A percentile compares a stretch with the other conserved stretches of the same genome.
phyloP scores from a whole-genome alignment of 1,139 yeast genomes.

The Debaryomycetaceae sp. region DNA sequence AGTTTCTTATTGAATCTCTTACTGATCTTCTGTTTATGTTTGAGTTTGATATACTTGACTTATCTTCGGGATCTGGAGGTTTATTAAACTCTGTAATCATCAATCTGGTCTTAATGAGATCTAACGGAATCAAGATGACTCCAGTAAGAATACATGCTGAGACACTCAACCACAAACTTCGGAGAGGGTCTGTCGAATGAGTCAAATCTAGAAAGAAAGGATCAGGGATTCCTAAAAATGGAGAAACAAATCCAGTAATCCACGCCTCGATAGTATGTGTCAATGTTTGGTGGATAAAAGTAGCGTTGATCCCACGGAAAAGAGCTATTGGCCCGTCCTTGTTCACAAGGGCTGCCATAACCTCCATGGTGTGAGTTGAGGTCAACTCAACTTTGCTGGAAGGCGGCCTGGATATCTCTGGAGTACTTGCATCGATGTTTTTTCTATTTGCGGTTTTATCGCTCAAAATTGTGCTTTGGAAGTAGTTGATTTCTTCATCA shows the following conservation, averaged over 20 bases:
- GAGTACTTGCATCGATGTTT: background rate
- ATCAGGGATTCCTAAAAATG: slow-evolving; percentile 82
- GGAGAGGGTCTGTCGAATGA: slow-evolving; percentile 74
- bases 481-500: slow-evolving; percentile 58
- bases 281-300: slow-evolving; percentile 74
- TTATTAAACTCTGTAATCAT: slow-evolving; percentile 56
- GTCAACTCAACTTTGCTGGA: slow-evolving; percentile 49
- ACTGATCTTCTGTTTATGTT: slow-evolving; percentile 29
- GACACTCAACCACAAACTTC: slow-evolving; percentile 64
- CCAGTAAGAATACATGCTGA: slow-evolving; percentile 74
- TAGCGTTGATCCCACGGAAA: slow-evolving; percentile 83
- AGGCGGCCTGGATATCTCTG: slow-evolving; percentile 3
- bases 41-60: background rate
- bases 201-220: slow-evolving; percentile 82
- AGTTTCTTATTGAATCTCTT: slow-evolving; percentile 35
- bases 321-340: slow-evolving; percentile 83
- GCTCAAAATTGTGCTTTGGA: slow-evolving; percentile 28
- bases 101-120: slow-evolving; percentile 72
- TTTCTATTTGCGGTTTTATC: background rate
- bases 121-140: slow-evolving; percentile 75
- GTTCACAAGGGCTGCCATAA: slow-evolving; percentile 63
- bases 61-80: slow-evolving; percentile 7
- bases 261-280: slow-evolving; percentile 83
- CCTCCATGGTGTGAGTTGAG: slow-evolving; percentile 66
- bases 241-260: slow-evolving; percentile 84